Evolutionary conservation across 768 basidiomycete genomes (phyloP), one percentile per base, ranked within the genome.

Genomic region (Kwoniella europaea): DNA sequence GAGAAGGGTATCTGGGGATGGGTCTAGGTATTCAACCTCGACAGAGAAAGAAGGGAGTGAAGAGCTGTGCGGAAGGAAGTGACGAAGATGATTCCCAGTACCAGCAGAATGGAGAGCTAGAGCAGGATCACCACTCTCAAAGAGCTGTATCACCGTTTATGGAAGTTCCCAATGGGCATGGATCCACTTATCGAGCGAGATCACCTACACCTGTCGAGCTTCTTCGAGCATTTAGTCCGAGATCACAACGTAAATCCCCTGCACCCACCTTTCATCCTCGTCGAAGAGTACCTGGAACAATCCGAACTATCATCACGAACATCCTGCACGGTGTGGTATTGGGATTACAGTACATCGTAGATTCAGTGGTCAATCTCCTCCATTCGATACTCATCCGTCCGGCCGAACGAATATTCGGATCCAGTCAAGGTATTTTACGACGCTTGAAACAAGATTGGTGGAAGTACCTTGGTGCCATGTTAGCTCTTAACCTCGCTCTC

Each of bases 1-100:
- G 77, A 0, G 79, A 80, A 66, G 79, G 81, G 24, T 82, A 80
- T 60, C 67, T 82, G 6, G 79, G 81, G 12, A 80, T 73, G 67
- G 77, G 79, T 16, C 59, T 79, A n/a, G 75, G 77, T 16, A 66
- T 82, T 5, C 76, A 79, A 44, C 77, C 73, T 16, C 61, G 72
- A n/a, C 55, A 71, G 41, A 68, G 77, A 27, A 63, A 71, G 54
- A 76, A 73, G 44, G 52, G 67, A 50, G 58, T 68, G 41, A 76
- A 71, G 43, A 62, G 46, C 10, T 67, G 72, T 46, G 63, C 55
- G 2, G 73, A 46, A 15, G 57, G 61, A 24, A 68, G 54, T 46
- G 67, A 64, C 13, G 66, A 70, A 13, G 69, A 74, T 7, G 68
- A 69, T 20, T 55, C 68, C 24, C 52, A 68, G 7, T 67, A 72